Percentiles rank a stretch among this genome's conserved stretches.
phyloP scores from a whole-genome alignment of 2,329 filamentous ascomycete species.

The Penicillium sp. region DNA sequence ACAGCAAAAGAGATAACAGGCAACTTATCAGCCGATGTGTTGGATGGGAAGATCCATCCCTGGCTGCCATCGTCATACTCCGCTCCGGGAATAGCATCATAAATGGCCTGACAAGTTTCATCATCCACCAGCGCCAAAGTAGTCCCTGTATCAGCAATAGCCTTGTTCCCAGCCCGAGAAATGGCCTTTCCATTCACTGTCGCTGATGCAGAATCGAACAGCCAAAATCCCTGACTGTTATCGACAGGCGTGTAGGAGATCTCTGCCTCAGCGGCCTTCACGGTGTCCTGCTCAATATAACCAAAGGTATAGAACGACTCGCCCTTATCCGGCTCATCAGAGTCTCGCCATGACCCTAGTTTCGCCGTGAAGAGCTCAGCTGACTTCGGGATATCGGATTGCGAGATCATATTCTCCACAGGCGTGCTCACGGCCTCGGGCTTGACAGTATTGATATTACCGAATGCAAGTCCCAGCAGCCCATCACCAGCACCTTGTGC shows the following conservation, averaged over 20 bases:
- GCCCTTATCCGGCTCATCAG: constrained; percentile 44
- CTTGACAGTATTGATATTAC: constrained; percentile 63
- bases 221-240: constrained; percentile 67
- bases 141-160: constrained; percentile 71
- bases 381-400: constrained; percentile 54
- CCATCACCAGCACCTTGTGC: constrained; percentile 59
- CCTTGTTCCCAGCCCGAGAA: constrained; percentile 56
- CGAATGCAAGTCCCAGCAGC: constrained; percentile 65
- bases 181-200: constrained; percentile 59
- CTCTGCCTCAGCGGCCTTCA: constrained; percentile 54
- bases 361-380: constrained; percentile 64
- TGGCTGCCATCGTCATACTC: constrained; percentile 57
- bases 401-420: constrained; percentile 67
- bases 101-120: constrained; percentile 60
- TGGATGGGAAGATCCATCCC: constrained; percentile 64
- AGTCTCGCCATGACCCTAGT: constrained; percentile 58
- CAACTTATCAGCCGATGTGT: constrained; percentile 52
- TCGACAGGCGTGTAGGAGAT: constrained; percentile 64
- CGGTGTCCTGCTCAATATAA: constrained; percentile 64
- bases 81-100: constrained; percentile 62
- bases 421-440: constrained; percentile 59
- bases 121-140: constrained; percentile 67
- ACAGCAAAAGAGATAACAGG: constrained; percentile 64
- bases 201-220: constrained; percentile 59
- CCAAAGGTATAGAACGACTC: constrained; percentile 71